Evolutionary conservation across 1,284 basidiomycete genomes (phyloP), one percentile per base, ranked within the genome.

Genomic region (Rhodotorula sp.): DNA sequence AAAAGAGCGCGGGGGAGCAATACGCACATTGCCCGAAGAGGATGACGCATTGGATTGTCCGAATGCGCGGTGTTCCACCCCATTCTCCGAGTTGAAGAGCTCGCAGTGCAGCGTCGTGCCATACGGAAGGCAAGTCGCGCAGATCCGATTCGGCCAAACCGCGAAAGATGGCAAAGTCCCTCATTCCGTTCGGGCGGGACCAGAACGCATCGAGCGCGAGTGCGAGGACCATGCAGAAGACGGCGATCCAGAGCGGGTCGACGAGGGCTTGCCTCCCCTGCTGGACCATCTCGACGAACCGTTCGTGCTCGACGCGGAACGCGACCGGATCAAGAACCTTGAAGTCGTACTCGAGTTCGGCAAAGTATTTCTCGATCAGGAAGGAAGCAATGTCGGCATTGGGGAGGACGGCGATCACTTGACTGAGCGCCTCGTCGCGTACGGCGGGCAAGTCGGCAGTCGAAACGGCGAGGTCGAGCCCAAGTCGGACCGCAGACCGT

Each of bases 161-260:
- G 6, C 66, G 67, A 44, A 77, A 77, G 7, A 72, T 58, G 12
- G 58, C 55, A 14, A 73, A 64, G 55, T 76, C 67, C 45, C 69
- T 70, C 33, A 37, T 60, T n/a, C 68, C 71, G 30, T 61, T 33
- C 18, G 72, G 67, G 6, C 72, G 69, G 8, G 64, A 62, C 66
- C 71, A 75, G 58, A 72, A 75, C 5, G 72, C 75, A 26, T 74
- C 74, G 62, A 77, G 71, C 42, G 74, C 74, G 54, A 77, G 72
- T 10, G 76, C 72, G 54, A 77, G 68, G 33, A 68, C 73, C 74
- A 76, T 76, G 55, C 71, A 76, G 55, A 74, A 70, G 20, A 64
- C 56, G 4, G 70, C 75, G 60, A 75, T 65, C 75, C 75, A 77
- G 2, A 77, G 70, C 20, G 76, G 76, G 57, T 77, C 76, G 44